Evolutionary conservation across 192 early-diverging fungal genomes (phyloP), one percentile per base, ranked within the genome.

Genomic region (Linnemannia elongata): DNA sequence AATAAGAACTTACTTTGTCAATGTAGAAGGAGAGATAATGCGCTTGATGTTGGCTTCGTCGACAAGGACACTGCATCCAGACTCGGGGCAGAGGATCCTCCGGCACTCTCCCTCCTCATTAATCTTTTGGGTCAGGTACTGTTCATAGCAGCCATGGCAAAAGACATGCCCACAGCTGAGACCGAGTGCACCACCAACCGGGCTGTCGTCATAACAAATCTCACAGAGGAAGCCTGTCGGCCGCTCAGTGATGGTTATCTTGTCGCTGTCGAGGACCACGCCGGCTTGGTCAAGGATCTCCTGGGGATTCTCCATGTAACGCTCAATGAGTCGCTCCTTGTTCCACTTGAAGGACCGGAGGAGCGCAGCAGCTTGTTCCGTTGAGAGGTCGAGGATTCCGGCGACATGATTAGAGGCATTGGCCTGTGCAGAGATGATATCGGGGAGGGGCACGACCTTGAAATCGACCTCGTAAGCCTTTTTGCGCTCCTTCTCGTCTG

Each of bases 41-140:
- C 92, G 81, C 75, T 94, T 90, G 27, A 98, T 93, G 1, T 96
- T 94, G 45, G 91, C 90, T 83, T 96, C 94, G 69, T 97, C 97
- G n/a, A 99, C 94, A 57, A 96, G 92, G 49, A 96, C 82, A 71
- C 88, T 90, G 91, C 99, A 99, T 22, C 91, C 90, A 63, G 90
- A 83, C 45, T 92, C 92, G 33, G 94, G 93, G 79, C 99, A 99
- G 78, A 94, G 92, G 71, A 99, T 98, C 72, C 94, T 87, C 77
- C 97, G 90, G 71, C 93, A 95, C 86, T 97, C 97, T 57, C 98
- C 97, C 85, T 99, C 96, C 30, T 94, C 94, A 68, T 87, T 88
- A 79, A 98, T 95, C 89, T 99, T 99, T 82, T 95, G 91, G 22
- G 89, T 90, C 39, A 99, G 87, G 79, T 98, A 99, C 71, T 94